Base-by-base conservation (phyloP, 2,329 filamentous ascomycete genomes). In the Mollisiaceae sp. region DNA sequence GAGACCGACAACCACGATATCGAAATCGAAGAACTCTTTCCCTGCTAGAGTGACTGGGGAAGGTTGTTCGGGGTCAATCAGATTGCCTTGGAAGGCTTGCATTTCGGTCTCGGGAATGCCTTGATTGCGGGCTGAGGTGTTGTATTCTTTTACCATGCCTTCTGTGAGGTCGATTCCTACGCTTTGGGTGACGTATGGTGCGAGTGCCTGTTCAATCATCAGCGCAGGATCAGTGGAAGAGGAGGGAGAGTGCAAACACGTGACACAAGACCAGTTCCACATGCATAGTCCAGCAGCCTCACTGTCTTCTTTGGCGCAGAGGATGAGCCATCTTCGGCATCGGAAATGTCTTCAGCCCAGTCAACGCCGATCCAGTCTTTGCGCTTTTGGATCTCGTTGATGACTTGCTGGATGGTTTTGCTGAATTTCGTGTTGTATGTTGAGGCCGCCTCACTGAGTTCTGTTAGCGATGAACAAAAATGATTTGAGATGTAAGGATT, bases 231-330 rank as follows among this genome's bases (percentile, higher is more conserved):
- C 36, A 14, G 22, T 39, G 43, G 59, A 60, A 45, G 38, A 45
- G 62, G 52, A 18, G 9, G 78, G 82, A 32, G 70, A 74, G 20
- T 18, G 59, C 61, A 5, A 18, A 90, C 89, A 76, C 84, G 82
- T 14, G 89, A 89, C 68, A 91, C 81, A 62, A 86, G 77, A 1
- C 90, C 90, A 6, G 89, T 89, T 9, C 91, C 91, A 74, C 91
- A 93, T 18, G 91, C 91, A 77, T 93, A 94, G 75, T 94, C 91
- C 1, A 93, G 80, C 22, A 92, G 77, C 55, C 83, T 83, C 50
- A 87, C 80, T 63, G 71, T 73, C 72, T 64, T 66, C 36, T 62
- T 65, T 64, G 43, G 24, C 8, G 56, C 8, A 4, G 64, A 32
- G 1, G 63, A 41, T n/a, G 54, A 52, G 32, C 12, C 73, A 32